Evolutionary conservation across 768 basidiomycete genomes (phyloP).

Genomic region (Hygrocybe coccinea): DNA sequence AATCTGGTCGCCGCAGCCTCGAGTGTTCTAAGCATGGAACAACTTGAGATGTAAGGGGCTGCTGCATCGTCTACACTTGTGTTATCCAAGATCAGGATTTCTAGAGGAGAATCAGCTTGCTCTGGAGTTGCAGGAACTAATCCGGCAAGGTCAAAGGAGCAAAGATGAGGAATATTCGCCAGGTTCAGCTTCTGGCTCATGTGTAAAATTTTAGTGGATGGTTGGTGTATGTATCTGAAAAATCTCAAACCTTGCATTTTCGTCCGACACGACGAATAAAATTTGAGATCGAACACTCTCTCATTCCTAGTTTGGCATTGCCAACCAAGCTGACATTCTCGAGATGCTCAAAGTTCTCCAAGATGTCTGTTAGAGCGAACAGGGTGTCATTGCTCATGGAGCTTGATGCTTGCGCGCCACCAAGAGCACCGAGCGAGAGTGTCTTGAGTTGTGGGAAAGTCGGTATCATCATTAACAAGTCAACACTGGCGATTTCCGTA

Average conservation of each 20-base stretch:
- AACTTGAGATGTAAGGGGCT: slow-evolving; percentile 48
- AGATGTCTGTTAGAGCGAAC: slow-evolving; percentile 36
- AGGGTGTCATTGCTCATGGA: slow-evolving; percentile 51
- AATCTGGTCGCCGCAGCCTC: slow-evolving; percentile 56
- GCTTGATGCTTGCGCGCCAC: slow-evolving; percentile 41
- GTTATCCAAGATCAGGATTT: slow-evolving; percentile 52
- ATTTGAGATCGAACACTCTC: slow-evolving; percentile 35
- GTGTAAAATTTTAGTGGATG: neutral
- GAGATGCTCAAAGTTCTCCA: slow-evolving; percentile 36
- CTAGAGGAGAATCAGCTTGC: slow-evolving; percentile 35
- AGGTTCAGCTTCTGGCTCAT: slow-evolving; percentile 51
- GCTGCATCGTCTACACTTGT: slow-evolving; percentile 59
- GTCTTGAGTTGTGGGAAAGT: slow-evolving; percentile 40
- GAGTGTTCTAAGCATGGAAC: slow-evolving; percentile 43
- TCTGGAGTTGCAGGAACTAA: slow-evolving; percentile 36
- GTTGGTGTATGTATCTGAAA: slow-evolving; percentile 6
- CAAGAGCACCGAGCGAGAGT: slow-evolving; percentile 56
- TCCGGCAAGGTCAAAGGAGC: slow-evolving; percentile 47
- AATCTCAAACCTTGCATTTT: slow-evolving; percentile 54
- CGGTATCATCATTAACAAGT: slow-evolving; percentile 39
- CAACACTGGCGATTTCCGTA: slow-evolving; percentile 38
- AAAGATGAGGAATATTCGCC: slow-evolving; percentile 46
- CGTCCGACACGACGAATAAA: slow-evolving; percentile 54
- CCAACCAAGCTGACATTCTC: slow-evolving; percentile 58
- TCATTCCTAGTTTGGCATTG: slow-evolving; percentile 51